Conservation (phyloP, 2,329 filamentous ascomycete genomes). For the Aureobasidium namibiae region DNA sequence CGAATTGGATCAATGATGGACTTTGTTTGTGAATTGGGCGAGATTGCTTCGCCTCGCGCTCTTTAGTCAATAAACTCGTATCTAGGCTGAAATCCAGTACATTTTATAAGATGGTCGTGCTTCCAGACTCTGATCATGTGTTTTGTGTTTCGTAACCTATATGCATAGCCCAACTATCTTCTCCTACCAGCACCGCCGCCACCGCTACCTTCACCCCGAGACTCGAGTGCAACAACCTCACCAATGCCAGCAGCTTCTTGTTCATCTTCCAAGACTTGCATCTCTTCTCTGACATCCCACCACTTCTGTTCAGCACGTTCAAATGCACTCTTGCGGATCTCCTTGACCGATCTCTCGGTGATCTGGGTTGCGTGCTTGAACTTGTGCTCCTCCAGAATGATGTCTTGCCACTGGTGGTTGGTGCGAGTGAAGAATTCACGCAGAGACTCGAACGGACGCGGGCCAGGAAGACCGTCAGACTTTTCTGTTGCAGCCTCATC, state of each 20-base stretch:
- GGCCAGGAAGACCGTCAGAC: slow-evolving; percentile 68
- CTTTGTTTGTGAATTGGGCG: background rate
- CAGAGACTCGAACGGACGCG: slow-evolving; percentile 76
- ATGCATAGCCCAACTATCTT: background rate
- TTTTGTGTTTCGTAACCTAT: background rate
- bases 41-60: background rate
- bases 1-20: no score
- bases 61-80: background rate
- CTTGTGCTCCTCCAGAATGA: slow-evolving; percentile 67
- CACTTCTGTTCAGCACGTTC: slow-evolving; percentile 90
- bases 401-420: slow-evolving; percentile 81
- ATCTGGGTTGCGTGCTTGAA: slow-evolving; percentile 55
- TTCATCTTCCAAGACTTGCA: slow-evolving; percentile 84
- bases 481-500: slow-evolving; percentile 38
- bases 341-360: slow-evolving; percentile 70
- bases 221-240: slow-evolving; percentile 81
- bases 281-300: slow-evolving; percentile 97
- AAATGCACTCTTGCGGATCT: slow-evolving; percentile 86
- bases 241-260: slow-evolving; percentile 92
- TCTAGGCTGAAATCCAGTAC: background rate
- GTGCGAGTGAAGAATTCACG: slow-evolving; percentile 89
- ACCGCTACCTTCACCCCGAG: slow-evolving; percentile 43
- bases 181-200: slow-evolving; percentile 18
- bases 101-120: background rate
- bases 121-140: background rate